Percentiles rank a stretch among this genome's conserved stretches.
phyloP scores from a whole-genome alignment of 106 monocot genomes.

The Allium cepa region DNA sequence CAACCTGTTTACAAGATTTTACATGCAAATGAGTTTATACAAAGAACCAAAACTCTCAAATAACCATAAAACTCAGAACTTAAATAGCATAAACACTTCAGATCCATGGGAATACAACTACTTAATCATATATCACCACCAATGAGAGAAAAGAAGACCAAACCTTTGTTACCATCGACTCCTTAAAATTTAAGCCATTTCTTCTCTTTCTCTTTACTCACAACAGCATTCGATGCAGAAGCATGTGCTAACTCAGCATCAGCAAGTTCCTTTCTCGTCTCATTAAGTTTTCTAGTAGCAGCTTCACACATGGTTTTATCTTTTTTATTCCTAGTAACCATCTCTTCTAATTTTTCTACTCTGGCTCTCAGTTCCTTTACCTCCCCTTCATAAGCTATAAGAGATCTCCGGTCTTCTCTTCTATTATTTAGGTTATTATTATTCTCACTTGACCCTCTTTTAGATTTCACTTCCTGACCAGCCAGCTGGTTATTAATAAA shows the following conservation, averaged over 20 bases:
- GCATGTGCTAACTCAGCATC: slow-evolving; percentile 69
- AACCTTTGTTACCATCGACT: neutral
- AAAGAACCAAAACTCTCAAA: too few relatives aligned
- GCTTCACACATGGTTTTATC: slow-evolving; percentile 82
- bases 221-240: slow-evolving; percentile 57
- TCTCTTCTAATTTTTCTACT: slow-evolving; percentile 74
- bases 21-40: too few relatives aligned
- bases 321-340: slow-evolving; percentile 67
- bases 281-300: slow-evolving; percentile 48
- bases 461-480: slow-evolving; percentile 29
- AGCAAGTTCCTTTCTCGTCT: slow-evolving; percentile 48
- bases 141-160: neutral
- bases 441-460: slow-evolving; percentile 16
- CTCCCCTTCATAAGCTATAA: slow-evolving; percentile 76
- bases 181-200: slow-evolving; percentile 90
- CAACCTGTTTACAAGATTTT: too few relatives aligned
- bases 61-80: too few relatives aligned
- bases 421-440: neutral
- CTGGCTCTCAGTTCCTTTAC: slow-evolving; percentile 57
- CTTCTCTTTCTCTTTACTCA: slow-evolving; percentile 85
- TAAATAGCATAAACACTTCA: too few relatives aligned
- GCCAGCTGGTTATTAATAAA: slow-evolving; percentile 87
- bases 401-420: slow-evolving; percentile 54
- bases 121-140: too few relatives aligned
- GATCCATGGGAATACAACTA: too few relatives aligned